Evolutionary conservation across 1,284 basidiomycete species (phyloP).

Genomic region (Ceratobasidium sp.): DNA sequence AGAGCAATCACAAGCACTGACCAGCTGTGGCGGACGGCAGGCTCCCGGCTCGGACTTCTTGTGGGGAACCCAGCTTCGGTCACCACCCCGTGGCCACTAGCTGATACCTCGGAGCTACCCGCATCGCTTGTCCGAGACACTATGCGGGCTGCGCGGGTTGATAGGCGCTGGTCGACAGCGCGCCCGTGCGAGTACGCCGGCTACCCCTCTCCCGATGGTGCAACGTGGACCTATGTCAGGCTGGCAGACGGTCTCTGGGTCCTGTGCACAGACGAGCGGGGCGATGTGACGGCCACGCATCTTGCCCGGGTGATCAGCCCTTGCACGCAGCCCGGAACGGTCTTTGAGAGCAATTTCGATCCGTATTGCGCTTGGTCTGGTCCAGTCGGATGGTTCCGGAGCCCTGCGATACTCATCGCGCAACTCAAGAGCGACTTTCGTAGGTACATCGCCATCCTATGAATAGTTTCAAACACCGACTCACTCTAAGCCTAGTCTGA

Average conservation of each 20-base stretch:
- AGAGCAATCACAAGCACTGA: constrained; percentile 12
- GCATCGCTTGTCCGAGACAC: constrained; percentile 14
- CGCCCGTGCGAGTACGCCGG: neutral
- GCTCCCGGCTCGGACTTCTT: constrained; percentile 28
- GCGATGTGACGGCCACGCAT: constrained; percentile 34
- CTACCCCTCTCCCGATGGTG: neutral
- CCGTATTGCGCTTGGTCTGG: constrained; percentile 31
- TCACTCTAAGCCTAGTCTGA: constrained; percentile 24
- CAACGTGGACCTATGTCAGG: constrained; percentile 20
- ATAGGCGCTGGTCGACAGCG: constrained; percentile 41
- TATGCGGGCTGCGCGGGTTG: constrained; percentile 26
- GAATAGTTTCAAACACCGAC: constrained; percentile 4
- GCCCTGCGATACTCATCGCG: constrained; percentile 24
- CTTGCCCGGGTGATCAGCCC: constrained; percentile 16
- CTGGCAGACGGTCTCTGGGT: constrained; percentile 23
- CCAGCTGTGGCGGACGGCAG: constrained; percentile 23
- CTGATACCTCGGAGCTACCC: constrained; percentile 23
- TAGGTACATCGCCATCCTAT: constrained; percentile 19
- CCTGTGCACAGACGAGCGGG: constrained; percentile 26
- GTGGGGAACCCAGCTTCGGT: neutral
- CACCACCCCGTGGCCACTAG: constrained; percentile 1
- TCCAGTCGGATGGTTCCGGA: constrained; percentile 32
- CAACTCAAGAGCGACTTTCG: constrained; percentile 33
- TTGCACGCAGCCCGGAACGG: constrained; percentile 3
- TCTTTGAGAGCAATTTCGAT: constrained; percentile 12